Evolutionary conservation across 495 filamentous ascomycete genomes (phyloP).

Genomic region (Xylaria acuta): DNA sequence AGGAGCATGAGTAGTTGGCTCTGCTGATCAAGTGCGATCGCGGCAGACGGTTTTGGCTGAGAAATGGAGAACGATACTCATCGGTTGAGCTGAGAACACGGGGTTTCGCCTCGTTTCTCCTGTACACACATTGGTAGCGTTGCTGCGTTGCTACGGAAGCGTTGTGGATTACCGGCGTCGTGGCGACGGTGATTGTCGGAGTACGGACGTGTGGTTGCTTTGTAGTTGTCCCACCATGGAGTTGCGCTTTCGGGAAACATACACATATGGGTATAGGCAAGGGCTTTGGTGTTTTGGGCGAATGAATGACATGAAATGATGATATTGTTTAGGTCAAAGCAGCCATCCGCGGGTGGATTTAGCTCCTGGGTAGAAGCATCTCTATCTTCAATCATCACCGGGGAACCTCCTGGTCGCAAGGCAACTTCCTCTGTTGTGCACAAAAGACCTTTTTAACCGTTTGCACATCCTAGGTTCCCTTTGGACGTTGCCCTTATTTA

Average conservation of each 20-base stretch:
- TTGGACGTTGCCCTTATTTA: not conserved
- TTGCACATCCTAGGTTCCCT: not conserved
- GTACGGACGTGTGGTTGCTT: not conserved
- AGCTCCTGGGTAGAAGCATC: not conserved
- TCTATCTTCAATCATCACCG: not conserved
- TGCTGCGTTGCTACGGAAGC: not conserved
- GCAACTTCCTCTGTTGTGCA: not conserved
- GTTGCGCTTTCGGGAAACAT: not conserved
- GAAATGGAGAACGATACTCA: not conserved
- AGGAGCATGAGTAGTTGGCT: slow-evolving; percentile 23
- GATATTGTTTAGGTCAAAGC: not conserved
- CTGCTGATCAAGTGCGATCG: not conserved
- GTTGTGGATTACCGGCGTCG: not conserved
- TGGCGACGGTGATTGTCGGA: not conserved
- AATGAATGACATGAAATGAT: not conserved
- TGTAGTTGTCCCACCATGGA: not conserved
- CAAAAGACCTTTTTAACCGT: not conserved
- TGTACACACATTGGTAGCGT: not conserved
- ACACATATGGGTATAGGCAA: not conserved
- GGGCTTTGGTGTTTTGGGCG: slow-evolving; percentile 9
- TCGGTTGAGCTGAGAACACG: not conserved
- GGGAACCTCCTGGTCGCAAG: not conserved
- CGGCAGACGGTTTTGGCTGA: no score
- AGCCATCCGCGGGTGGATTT: not conserved
- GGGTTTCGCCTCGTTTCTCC: not conserved